Base-by-base conservation (phyloP, 2,329 filamentous ascomycete genomes). In the Penicillium sp. region DNA sequence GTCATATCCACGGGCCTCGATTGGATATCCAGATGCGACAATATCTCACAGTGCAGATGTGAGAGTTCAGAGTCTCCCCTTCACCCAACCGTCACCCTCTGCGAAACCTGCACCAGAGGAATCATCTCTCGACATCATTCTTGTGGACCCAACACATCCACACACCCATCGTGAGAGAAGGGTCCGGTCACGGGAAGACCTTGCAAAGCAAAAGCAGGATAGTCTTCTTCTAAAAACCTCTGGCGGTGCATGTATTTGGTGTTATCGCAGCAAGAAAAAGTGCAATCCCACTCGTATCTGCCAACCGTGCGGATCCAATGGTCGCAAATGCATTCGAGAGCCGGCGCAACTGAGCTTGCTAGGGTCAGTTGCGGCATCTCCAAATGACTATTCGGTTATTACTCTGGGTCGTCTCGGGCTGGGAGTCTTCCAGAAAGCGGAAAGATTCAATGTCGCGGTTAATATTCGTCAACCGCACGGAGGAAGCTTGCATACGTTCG, bases 201-300 rank as follows among this genome's bases (percentile, higher is more conserved):
- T 53, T 7, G 46, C 51, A 5, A 46, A 51, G 28, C 55, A 53
- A 38, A 60, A 44, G 28, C 50, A 57, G 18, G 52, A 56, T 29
- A 57, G 47, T 20, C 47, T 42, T 10, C 42, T 50, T 12, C 37
- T 66, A 35, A 65, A 52, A 42, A 46, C 49, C 23, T 47, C 44
- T 23, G 65, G 66, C 2, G 66, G 65, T 23, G 54, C 64, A 13
- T 68, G 66, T 46, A 23, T 59, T n/a, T 58, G 55, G 43, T 68
- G 66, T 42, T 55, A 54, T 44, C 54, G 56, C n/a, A 60, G 50
- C 7, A 66, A 61, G 52, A 66, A 66, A 31, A 51, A 46, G 27
- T 68, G 66, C 41, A 56, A 50, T 10, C 37, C 50, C 6, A 33
- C 40, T 6, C 8, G 8, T 37, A 18, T 37, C 8, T 37, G 33